Conservation (phyloP, 2,329 filamentous ascomycete genomes). For the Colletotrichum cuscutae region DNA sequence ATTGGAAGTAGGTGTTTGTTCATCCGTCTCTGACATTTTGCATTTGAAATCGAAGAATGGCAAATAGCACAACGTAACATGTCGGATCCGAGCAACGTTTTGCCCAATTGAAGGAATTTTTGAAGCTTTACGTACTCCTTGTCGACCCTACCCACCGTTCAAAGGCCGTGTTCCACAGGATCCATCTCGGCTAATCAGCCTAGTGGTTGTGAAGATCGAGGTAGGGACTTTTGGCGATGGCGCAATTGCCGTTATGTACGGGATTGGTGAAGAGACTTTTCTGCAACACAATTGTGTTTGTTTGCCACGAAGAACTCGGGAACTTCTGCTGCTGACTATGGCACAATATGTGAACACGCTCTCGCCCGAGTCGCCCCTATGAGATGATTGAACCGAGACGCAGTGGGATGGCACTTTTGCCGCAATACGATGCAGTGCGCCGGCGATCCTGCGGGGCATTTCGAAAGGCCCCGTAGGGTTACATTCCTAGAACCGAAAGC, state of each 20-base stretch:
- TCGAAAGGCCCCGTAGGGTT: background rate
- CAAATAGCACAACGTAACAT: background rate
- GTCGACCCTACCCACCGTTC: background rate
- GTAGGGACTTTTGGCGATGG: conserved; percentile 28
- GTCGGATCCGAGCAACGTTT: background rate
- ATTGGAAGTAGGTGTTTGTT: background rate
- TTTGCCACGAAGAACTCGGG: background rate
- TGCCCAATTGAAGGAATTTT: background rate
- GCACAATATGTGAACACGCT: background rate
- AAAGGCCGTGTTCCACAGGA: background rate
- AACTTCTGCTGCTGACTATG: background rate
- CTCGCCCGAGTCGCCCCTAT: background rate
- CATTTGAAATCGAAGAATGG: background rate
- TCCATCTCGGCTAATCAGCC: background rate
- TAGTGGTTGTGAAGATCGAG: background rate
- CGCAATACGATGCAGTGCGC: background rate
- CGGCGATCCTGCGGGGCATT: background rate
- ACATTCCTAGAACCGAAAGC: background rate
- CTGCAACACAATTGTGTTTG: background rate
- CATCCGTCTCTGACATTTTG: background rate
- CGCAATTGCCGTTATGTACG: conserved; percentile 21
- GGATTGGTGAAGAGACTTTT: background rate
- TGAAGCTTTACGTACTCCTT: background rate
- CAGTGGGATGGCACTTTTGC: background rate
- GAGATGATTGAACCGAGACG: background rate